phyloP scores from a whole-genome alignment of 1,284 basidiomycete species.

The Pulveroboletus sp. region DNA sequence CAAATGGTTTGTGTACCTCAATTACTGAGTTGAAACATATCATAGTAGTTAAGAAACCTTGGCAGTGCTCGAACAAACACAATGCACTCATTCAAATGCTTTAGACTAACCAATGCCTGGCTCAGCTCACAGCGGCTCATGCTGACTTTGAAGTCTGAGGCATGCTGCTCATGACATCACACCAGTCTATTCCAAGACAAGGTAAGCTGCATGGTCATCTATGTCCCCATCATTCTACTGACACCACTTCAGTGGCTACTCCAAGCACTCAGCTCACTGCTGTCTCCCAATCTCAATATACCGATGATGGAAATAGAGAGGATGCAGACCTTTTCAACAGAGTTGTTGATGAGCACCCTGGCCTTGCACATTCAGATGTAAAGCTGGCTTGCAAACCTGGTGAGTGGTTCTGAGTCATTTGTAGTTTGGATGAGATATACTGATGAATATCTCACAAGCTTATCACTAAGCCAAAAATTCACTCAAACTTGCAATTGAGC shows the following conservation, averaged over 20 bases:
- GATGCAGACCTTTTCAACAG: not conserved
- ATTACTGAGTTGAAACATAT: constrained; percentile 4
- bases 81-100: not conserved
- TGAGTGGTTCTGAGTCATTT: not conserved
- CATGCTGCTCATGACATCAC: too few species aligned
- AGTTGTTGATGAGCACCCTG: not conserved
- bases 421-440: not conserved
- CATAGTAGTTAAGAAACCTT: not conserved
- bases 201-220: too few species aligned
- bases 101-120: not conserved
- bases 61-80: not conserved
- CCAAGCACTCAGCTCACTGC: too few species aligned
- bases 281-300: not conserved
- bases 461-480: not conserved
- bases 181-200: too few species aligned
- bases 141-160: too few species aligned
- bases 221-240: too few species aligned
- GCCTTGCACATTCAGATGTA: constrained; percentile 1
- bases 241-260: too few species aligned
- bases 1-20: constrained; percentile 2
- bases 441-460: not conserved
- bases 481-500: not conserved
- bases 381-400: not conserved
- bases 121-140: not conserved
- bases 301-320: not conserved